Percentiles rank a stretch among this genome's conserved stretches.
phyloP scores from a whole-genome alignment of 2,329 filamentous ascomycete genomes.

The Sporothrix protearum region DNA sequence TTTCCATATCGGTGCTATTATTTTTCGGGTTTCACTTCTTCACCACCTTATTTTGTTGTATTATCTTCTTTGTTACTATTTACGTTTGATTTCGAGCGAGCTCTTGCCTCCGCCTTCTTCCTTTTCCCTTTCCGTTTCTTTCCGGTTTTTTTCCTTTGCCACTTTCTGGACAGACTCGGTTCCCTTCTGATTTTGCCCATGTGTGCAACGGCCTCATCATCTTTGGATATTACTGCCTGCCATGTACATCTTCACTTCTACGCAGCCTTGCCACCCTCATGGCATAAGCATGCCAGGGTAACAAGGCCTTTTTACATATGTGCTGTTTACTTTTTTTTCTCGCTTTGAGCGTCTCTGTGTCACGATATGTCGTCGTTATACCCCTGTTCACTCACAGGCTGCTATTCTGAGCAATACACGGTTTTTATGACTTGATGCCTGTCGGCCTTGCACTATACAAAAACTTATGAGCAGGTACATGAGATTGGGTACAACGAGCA shows the following conservation, averaged over 20 bases:
- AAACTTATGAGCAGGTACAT: neutral
- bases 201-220: neutral
- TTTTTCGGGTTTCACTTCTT: neutral
- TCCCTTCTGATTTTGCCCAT: neutral
- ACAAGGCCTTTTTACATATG: neutral
- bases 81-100: constrained; percentile 6
- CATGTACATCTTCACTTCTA: neutral
- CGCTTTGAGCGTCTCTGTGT: neutral
- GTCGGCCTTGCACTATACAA: neutral
- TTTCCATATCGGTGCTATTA: neutral
- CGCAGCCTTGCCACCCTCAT: neutral
- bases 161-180: neutral
- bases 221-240: neutral
- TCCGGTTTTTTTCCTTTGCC: neutral
- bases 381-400: neutral
- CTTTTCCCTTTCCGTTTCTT: neutral
- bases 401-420: neutral
- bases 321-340: neutral
- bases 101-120: neutral
- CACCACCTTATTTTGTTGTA: constrained; percentile 5
- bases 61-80: neutral
- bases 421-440: neutral
- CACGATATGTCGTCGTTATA: constrained; percentile 15
- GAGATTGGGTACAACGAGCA: neutral
- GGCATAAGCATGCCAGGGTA: neutral